Base-by-base conservation (phyloP, 495 filamentous ascomycete species). In the Aspergillus incahuasiensis region DNA sequence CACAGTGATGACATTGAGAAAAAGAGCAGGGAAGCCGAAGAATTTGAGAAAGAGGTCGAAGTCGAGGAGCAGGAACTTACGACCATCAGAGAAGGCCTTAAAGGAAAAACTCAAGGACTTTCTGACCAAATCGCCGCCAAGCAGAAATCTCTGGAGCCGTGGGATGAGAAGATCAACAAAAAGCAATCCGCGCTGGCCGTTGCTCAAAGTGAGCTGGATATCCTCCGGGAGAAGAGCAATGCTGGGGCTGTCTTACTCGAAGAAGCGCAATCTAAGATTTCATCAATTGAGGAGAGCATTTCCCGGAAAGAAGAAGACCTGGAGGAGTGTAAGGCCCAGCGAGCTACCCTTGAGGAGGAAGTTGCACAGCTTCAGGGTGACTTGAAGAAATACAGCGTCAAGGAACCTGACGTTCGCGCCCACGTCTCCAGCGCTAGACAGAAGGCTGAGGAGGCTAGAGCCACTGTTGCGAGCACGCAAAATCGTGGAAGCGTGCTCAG, bases 161-260 rank as follows among this genome's bases (percentile, higher is more conserved):
- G 92, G 92, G 92, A 90, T 53, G 90, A 88, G 47, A 96, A 91
- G 72, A 91, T 98, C 74, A 97, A 95, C 65, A 82, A 94, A 67
- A 97, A 96, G 68, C 87, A 90, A 60, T 96, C 91, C 2, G 82
- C 88, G 8, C 92, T 96, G 63, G 92, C 94, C 13, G 91, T 98
- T 24, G 90, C 94, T 4, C 88, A 95, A 67, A 92, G 88, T 67
- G 94, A 98, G 70, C 82, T 97, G 50, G 86, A 94, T 44, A 97
- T 98, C 56, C 75, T 97, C 4, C 80, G 83, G 22, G 92, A 97
- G 67, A 88, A 88, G 59, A 86, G 88, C 42, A 96, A 92, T 62
- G 87, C 94, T 38, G 90, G 90, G 20, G 84, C 87, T 18, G 83
- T 89, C 11, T 85, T 91, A 15, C 76, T 95, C 1, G 84, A 91